Evolutionary conservation across 768 basidiomycete genomes (phyloP), one percentile per base, ranked within the genome.

Genomic region (Termitomyces sp.): DNA sequence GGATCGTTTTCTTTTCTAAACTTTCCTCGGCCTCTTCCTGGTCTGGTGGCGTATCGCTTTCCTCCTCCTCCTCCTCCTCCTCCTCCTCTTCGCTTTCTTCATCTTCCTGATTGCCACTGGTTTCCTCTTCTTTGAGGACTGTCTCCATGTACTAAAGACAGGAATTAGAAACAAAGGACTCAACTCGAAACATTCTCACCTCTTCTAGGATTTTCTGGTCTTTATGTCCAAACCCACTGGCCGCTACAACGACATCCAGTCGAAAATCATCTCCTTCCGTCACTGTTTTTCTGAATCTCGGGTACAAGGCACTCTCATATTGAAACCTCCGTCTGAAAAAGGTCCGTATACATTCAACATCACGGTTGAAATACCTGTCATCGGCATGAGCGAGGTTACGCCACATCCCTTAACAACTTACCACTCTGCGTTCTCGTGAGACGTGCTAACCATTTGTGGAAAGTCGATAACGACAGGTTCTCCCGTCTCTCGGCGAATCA

Each of bases 391-490:
- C 40, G 56, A 58, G 60, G 59, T 61, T 56, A 58, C 56, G 58
- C 51, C 53, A 48, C 36, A 56, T 51, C 2, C 16, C 39, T 8
- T 2, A 39, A 46, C 40, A 32, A 66, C 87, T 73, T 67, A 94
- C 94, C 91, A 97, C 78, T 98, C 97, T 6, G 97, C 97, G 72
- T 99, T 97, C 68, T 87, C 86, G 66, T 99, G 97, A 51, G 94
- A 91, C 32, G 92, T 96, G 79, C 91, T 94, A 74, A 98, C 94
- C 96, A 98, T 98, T 78, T 99, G 97, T 8, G 97, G 97, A 73
- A 99, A 99, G 78, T 99, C 97, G 68, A 99, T 99, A 46, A 99
- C 86, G 56, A 98, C 76, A 7, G 96, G 92, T 67, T 93, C 87
- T 12, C 82, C 82, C 22, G 74, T 72, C 57, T 88, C 88, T 50